Conservation (phyloP, 139 green algal genomes). For the Coelastrella sp. region DNA sequence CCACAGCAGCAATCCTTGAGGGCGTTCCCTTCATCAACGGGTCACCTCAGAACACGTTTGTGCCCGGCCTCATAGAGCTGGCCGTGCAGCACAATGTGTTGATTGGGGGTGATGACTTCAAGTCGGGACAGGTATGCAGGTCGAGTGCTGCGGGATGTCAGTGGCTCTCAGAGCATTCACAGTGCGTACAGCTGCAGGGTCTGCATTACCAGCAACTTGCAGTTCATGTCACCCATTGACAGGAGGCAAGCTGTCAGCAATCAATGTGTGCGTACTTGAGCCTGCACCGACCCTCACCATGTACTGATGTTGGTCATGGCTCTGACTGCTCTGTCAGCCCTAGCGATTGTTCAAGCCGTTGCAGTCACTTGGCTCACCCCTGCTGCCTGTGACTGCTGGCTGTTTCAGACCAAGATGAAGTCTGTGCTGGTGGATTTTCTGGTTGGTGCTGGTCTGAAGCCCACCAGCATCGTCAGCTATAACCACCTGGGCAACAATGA, state of each 20-base stretch:
- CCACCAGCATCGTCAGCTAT: conserved; percentile 97
- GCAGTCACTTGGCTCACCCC: conserved; percentile 39
- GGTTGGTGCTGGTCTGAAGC: conserved; percentile 98
- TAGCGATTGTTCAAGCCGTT: too few species aligned
- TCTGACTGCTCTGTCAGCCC: too few species aligned
- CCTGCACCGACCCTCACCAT: too few species aligned
- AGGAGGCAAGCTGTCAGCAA: not conserved
- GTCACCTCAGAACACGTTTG: conserved; percentile 98
- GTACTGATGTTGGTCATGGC: too few species aligned
- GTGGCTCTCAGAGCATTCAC: too few species aligned
- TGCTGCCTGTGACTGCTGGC: not conserved
- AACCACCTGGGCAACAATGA: conserved; percentile 99
- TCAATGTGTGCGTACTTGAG: not conserved
- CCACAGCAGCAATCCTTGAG: conserved; percentile 92
- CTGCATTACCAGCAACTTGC: too few species aligned
- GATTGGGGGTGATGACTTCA: conserved; percentile 99
- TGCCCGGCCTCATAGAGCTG: conserved; percentile 86
- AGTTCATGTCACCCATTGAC: too few species aligned
- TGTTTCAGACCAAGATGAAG: conserved; percentile 97
- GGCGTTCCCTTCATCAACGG: conserved; percentile 98
- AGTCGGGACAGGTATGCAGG: conserved; percentile 73
- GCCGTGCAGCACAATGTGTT: conserved; percentile 83
- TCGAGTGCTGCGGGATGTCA: too few species aligned
- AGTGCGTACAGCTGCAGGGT: too few species aligned
- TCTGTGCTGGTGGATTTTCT: conserved; percentile 97